Base-by-base conservation (phyloP, 441 rosid species). In the Raphanus hybrid region DNA sequence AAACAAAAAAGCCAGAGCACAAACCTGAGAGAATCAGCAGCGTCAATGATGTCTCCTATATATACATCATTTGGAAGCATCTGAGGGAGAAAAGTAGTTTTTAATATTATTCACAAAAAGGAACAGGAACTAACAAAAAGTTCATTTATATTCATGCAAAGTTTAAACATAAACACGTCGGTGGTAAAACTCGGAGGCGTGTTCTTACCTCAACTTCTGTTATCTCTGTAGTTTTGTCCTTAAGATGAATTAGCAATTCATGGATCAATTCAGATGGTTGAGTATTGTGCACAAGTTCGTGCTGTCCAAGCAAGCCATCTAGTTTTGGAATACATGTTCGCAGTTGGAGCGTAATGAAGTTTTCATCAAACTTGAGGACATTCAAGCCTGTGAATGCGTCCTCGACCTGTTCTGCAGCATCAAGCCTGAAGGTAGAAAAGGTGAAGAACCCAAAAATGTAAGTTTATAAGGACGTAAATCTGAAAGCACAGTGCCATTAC, bases 11-110 rank as follows among this genome's bases (percentile, higher is more conserved):
- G 71, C 27, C 48, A 16, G 29, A 64, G 73, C 29, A 77, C 86
- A 79, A 72, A 96, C 98, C 99, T 92, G 90, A 82, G 88, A 73
- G 93, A 83, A 82, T 92, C 91, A 64, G 91, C 82, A 67, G 90
- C 92, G 78, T 90, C 96, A 71, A 89, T 69, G 50, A 93, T 88
- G 82, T 92, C 94, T n/a, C 85, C 89, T 61, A 93, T 86, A 78
- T 85, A 84, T 20, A 92, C 81, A 52, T 96, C 97, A 83, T 86
- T 87, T 12, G 98, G 99, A 82, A 96, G 85, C 12, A 96, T 93
- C 98, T 93, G 90, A 34, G 65, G 14, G 77, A 82, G 74, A 71
- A 67, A 54, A 37, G 43, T 54, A 27, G 6, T 54, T n/a, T 39
- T 67, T 4, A 1, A 64, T 39, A 9, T 39, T 48, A 65, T 70